Percentiles rank a stretch among this genome's conserved stretches.
Conservation (phyloP, 208 protist species). For the Chromosphaera perkinsii region DNA sequence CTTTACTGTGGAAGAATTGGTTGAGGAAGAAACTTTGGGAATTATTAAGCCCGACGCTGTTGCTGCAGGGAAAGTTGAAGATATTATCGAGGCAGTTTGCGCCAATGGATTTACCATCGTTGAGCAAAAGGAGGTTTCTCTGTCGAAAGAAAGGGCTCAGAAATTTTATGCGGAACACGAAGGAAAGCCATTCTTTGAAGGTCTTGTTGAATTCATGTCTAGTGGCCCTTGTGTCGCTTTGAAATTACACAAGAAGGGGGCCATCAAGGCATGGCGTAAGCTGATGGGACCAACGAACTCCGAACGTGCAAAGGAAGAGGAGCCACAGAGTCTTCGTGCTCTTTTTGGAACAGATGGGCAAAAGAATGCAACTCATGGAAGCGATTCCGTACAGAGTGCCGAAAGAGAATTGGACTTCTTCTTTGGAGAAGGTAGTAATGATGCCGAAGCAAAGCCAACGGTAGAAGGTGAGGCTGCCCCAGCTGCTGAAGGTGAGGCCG, state of each 20-base stretch:
- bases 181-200: slow-evolving; percentile 71
- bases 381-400: neutral
- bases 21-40: too few species aligned
- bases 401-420: neutral
- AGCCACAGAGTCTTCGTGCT: neutral
- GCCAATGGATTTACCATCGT: too few species aligned
- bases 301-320: neutral
- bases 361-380: neutral
- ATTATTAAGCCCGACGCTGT: too few species aligned
- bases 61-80: too few species aligned
- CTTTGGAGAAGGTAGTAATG: too few species aligned
- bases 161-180: slow-evolving; percentile 57
- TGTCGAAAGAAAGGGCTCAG: too few species aligned
- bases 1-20: too few species aligned
- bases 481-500: too few species aligned
- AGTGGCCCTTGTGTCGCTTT: slow-evolving; percentile 91
- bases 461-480: neutral
- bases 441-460: neutral
- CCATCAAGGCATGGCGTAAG: neutral
- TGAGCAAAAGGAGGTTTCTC: too few species aligned
- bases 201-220: slow-evolving; percentile 83
- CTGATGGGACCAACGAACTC: neutral
- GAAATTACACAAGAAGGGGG: slow-evolving; percentile 31
- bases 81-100: too few species aligned
- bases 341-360: neutral